These are phyloP conservation scores for Boletus bicolor DNA, from an alignment of 768 basidiomycete species.

Conservation along the genomic window DNA sequence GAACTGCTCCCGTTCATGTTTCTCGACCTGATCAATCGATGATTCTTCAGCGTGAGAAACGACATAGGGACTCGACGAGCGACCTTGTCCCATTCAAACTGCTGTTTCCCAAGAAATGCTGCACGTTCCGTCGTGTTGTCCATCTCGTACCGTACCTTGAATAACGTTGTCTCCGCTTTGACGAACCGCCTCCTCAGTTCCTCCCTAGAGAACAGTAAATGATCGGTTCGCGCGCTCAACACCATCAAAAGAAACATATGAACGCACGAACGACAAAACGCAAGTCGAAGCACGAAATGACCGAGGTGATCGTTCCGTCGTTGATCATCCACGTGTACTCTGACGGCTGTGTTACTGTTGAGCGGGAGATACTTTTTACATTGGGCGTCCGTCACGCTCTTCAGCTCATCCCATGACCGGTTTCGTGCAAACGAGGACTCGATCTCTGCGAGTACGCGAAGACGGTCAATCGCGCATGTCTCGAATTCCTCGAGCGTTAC, in stretches of 20 bases:
- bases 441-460: conserved; percentile 87
- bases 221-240: neutral
- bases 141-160: conserved; percentile 74
- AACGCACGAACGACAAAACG: conserved; percentile 94
- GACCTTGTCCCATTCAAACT: conserved; percentile 66
- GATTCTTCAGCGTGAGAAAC: conserved; percentile 1
- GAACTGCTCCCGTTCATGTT: conserved; percentile 52
- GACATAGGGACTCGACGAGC: conserved; percentile 12
- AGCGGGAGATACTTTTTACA: conserved; percentile 78
- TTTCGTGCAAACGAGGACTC: conserved; percentile 87
- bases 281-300: conserved; percentile 90
- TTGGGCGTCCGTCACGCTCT: conserved; percentile 55
- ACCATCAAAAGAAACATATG: neutral
- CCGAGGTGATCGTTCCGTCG: conserved; percentile 83
- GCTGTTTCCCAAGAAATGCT: conserved; percentile 52
- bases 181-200: conserved; percentile 86
- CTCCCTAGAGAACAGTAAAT: conserved; percentile 50
- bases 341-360: conserved; percentile 49
- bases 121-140: conserved; percentile 57
- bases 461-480: conserved; percentile 79
- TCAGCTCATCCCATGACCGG: conserved; percentile 75
- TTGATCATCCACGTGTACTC: conserved; percentile 52
- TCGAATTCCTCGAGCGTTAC: conserved; percentile 97
- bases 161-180: conserved; percentile 83
- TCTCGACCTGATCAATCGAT: conserved; percentile 45